Base-by-base conservation (phyloP, 768 basidiomycete species). In the Neoboletus brunneissimus region DNA sequence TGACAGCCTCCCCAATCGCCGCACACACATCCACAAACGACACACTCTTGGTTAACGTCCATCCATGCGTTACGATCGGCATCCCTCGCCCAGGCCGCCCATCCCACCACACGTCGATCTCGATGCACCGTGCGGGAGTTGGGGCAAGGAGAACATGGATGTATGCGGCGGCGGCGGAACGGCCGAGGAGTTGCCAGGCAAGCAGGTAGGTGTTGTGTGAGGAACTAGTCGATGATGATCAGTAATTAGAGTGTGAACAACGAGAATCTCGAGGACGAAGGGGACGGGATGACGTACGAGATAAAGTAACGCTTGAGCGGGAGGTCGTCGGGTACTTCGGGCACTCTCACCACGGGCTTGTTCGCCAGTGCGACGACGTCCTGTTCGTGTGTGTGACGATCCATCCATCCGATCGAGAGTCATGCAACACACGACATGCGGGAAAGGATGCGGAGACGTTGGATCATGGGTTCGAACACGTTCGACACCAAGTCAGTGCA, bases 191-290 rank as follows among this genome's bases (percentile, higher is more conserved):
- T 62, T 86, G 85, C 41, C 81, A 75, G 2, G 81, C 76, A 3
- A 85, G 70, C 0, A 87, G 76, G 60, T 87, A 87, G 2, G 86
- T 86, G 63, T 87, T 87, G 60, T 87, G 85, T 0, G 84, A 85
- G 1, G 84, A 82, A 5, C 84, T 47, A 4, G 6, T 31, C 4
- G 18, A 20, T 4, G 45, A 46, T 12, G 29, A 31, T 15, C 4
- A 6, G 31, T 4, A 13, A 42, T n/a, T n/a, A n/a, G 29, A 31
- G n/a, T 15, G 46, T 31, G n/a, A 46, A 46, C 29, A 29, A 8
- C n/a, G 8, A 18, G 9, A 43, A 23, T 42, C 13, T 27, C 11
- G 27, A 11, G 12, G 27, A 16, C 42, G 22, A 43, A 16, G 15
- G 42, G 1, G 43, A 13, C 6, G 25, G 18, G 43, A 27, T 7